Evolutionary conservation across 768 basidiomycete genomes (phyloP), one percentile per base, ranked within the genome.

Genomic region (Leccinum sublutescens): DNA sequence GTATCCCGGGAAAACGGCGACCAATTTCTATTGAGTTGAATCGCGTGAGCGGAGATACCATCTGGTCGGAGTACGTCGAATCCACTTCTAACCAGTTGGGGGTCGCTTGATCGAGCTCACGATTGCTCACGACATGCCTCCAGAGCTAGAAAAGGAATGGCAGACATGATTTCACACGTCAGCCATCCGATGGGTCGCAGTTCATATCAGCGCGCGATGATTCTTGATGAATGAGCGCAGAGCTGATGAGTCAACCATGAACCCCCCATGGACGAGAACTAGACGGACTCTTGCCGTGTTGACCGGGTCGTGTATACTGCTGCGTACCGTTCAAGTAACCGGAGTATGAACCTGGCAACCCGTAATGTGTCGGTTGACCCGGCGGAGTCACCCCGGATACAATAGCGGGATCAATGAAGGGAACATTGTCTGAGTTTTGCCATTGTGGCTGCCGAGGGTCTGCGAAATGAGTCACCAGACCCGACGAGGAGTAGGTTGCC

Each of bases 241-340:
- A 54, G 40, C 53, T 34, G 31, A 45, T 15, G 31, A 31, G 38
- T 69, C 59, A 73, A 29, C 69, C 68, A 57, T 58, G 63, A 23
- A 64, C 54, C 15, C 71, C 68, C 71, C 73, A 68, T 23, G 57
- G 27, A 4, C 52, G 70, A n/a, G 70, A 61, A 8, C 60, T 57
- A 10, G 63, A 56, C 1, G 65, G 61, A 61, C 38, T 69, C 52
- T 57, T 63, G 47, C 63, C 60, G 52, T 69, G 67, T 25, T 58
- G 71, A 54, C 64, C 59, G 31, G 67, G 59, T 53, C 55, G 60
- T 45, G 56, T 34, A 52, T 63, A 58, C 43, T 63, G 68, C 21
- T 62, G 65, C 21, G 56, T 48, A 50, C 55, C 57, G 8, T 55
- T 58, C 8, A 67, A 51, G 29, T 58, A 63, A 33, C 54, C 38